Conservation (phyloP, 345 rosid genomes). For the Gossypium sturtianum region DNA sequence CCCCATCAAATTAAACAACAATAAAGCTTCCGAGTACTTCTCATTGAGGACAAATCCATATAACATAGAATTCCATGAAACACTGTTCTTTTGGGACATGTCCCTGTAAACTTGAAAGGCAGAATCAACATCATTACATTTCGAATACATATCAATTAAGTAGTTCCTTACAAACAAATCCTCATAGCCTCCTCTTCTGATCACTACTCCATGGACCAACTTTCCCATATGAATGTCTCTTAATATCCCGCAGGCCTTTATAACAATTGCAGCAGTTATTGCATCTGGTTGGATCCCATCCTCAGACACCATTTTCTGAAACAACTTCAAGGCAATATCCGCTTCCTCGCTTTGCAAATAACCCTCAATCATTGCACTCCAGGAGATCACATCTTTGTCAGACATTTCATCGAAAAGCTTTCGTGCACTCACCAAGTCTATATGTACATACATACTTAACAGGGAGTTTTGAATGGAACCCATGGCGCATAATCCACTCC, state of each 20-base stretch:
- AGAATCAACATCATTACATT: constrained; percentile 39
- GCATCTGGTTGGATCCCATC: constrained; percentile 42
- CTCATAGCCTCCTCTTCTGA: constrained; percentile 35
- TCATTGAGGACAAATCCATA: constrained; percentile 48
- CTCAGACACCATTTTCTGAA: constrained; percentile 41
- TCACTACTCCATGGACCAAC: constrained; percentile 43
- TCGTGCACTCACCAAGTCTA: constrained; percentile 30
- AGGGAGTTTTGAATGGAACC: constrained; percentile 55
- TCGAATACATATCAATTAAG: constrained; percentile 62
- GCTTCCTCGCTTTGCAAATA: constrained; percentile 40
- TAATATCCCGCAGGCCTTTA: constrained; percentile 47
- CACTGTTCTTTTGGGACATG: constrained; percentile 34
- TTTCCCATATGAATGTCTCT: constrained; percentile 37
- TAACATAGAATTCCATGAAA: constrained; percentile 65
- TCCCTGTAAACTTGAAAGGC: constrained; percentile 44
- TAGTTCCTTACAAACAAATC: constrained; percentile 56
- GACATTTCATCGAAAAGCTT: constrained; percentile 70
- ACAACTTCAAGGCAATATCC: constrained; percentile 35
- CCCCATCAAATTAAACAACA: constrained; percentile 37
- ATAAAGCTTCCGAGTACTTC: constrained; percentile 41
- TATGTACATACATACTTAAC: constrained; percentile 29
- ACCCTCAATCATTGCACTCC: constrained; percentile 58
- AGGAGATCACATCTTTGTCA: constrained; percentile 54
- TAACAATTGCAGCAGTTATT: constrained; percentile 39
- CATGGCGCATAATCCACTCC: constrained; percentile 39